Conservation (phyloP, 2,329 filamentous ascomycete genomes). For the Emmonsiellopsis sp. region DNA sequence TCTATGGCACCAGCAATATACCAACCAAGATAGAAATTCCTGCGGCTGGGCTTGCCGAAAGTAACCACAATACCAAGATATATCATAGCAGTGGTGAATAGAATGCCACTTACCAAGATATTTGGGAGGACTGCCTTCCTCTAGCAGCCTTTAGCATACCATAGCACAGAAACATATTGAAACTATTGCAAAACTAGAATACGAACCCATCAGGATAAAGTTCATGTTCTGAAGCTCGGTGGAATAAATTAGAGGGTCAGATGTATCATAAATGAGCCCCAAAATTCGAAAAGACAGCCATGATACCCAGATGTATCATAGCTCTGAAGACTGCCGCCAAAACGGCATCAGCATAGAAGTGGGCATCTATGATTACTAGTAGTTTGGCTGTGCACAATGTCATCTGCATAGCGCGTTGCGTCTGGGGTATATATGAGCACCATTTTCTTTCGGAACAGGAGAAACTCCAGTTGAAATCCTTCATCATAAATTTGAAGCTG, state of each 20-base stretch:
- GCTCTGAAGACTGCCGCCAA: constrained; percentile 53
- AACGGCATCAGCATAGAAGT: constrained; percentile 55
- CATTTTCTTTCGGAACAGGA: no score
- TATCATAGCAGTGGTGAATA: constrained; percentile 9
- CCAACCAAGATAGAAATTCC: constrained; percentile 33
- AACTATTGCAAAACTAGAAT: constrained; percentile 47
- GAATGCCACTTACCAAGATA: constrained; percentile 19
- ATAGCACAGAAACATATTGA: constrained; percentile 41
- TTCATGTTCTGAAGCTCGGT: constrained; percentile 28
- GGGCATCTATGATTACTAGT: constrained; percentile 45
- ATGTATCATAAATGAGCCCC: constrained; percentile 37
- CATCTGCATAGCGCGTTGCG: no score
- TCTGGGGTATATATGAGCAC: no score
- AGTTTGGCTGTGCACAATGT: no score
- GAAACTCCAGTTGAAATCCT: no score
- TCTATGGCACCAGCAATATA: constrained; percentile 44
- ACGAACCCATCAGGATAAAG: constrained; percentile 41
- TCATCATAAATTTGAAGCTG: no score
- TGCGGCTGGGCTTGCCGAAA: not conserved
- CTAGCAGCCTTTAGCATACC: constrained; percentile 12
- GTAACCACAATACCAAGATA: constrained; percentile 7
- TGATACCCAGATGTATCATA: constrained; percentile 52
- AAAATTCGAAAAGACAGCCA: constrained; percentile 56
- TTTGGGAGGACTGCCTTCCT: constrained; percentile 20
- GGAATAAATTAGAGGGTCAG: constrained; percentile 17